Conservation (phyloP, 331 rosid species). For the Dryas integrifolia region DNA sequence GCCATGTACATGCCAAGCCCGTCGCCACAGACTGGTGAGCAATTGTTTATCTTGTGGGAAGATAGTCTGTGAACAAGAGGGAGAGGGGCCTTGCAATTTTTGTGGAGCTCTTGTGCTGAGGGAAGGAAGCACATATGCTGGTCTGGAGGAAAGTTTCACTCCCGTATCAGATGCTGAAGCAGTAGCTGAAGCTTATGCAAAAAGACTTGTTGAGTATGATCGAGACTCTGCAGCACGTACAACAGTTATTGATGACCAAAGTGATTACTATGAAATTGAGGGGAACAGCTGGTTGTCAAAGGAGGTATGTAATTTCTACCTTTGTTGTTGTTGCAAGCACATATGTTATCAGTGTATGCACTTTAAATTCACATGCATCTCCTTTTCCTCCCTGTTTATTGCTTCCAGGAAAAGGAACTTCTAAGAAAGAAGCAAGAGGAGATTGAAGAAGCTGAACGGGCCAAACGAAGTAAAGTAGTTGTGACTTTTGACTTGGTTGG, state of each 20-base stretch:
- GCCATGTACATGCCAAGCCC: constrained; percentile 90
- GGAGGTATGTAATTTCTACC: constrained; percentile 50
- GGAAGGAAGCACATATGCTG: constrained; percentile 89
- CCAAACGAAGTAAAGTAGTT: constrained; percentile 73
- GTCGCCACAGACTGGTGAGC: constrained; percentile 66
- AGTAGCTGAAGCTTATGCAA: constrained; percentile 89
- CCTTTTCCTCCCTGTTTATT: background rate
- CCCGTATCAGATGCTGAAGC: constrained; percentile 66
- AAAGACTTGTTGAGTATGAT: constrained; percentile 89
- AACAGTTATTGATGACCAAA: constrained; percentile 91
- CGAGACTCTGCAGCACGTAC: constrained; percentile 89
- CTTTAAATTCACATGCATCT: background rate
- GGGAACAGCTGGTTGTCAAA: constrained; percentile 87
- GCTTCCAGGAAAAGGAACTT: constrained; percentile 74
- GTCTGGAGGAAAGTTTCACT: constrained; percentile 69
- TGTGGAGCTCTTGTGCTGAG: constrained; percentile 86
- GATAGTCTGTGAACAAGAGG: constrained; percentile 96
- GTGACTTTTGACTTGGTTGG: constrained; percentile 97
- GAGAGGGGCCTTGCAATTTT: constrained; percentile 92
- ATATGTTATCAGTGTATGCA: background rate
- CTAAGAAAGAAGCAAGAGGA: constrained; percentile 78
- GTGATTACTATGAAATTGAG: constrained; percentile 93
- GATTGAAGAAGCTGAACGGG: constrained; percentile 85
- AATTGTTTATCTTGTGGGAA: constrained; percentile 93
- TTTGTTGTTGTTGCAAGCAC: background rate